phyloP scores from a whole-genome alignment of 2,329 filamentous ascomycete genomes.

The Alternaria sp. region DNA sequence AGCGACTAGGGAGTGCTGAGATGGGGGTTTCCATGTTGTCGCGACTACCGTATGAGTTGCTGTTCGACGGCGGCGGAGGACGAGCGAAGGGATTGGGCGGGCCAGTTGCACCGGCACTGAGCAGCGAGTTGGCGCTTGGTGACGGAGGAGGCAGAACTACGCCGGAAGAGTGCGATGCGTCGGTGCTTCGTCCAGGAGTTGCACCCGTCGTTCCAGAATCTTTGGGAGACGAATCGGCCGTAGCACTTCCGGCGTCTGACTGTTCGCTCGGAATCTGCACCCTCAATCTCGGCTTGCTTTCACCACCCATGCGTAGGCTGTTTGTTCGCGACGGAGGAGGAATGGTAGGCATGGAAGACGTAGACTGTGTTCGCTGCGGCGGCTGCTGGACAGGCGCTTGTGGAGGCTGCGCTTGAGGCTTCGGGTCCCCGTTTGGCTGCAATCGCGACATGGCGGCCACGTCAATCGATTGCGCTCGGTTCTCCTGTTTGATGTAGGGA shows the following conservation, averaged over 20 bases:
- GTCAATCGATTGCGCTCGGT: constrained; percentile 70
- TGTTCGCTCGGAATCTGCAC: constrained; percentile 94
- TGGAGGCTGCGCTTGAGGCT: constrained; percentile 50
- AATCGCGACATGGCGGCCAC: constrained; percentile 59
- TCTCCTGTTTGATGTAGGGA: constrained; percentile 51
- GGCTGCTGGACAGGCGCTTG: constrained; percentile 38
- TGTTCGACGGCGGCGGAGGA: constrained; percentile 74
- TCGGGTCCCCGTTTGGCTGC: constrained; percentile 42
- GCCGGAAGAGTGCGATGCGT: constrained; percentile 67
- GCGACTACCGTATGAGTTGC: constrained; percentile 48
- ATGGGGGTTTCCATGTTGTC: constrained; percentile 75
- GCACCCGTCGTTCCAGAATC: constrained; percentile 65
- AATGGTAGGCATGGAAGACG: constrained; percentile 71
- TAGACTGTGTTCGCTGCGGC: constrained; percentile 60
- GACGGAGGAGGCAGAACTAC: constrained; percentile 92
- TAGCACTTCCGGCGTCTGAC: constrained; percentile 77
- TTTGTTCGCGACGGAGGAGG: constrained; percentile 74
- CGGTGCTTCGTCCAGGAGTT: constrained; percentile 62
- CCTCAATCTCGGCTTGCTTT: constrained; percentile 81
- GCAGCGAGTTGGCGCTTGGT: constrained; percentile 80
- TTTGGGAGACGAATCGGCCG: constrained; percentile 71
- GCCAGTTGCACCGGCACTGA: constrained; percentile 89
- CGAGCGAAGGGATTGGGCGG: constrained; percentile 95
- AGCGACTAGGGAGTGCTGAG: constrained; percentile 90
- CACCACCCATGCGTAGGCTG: constrained; percentile 70